A percentile compares a stretch with the other conserved stretches of the same genome.
phyloP scores from a whole-genome alignment of 257 asterid genomes.

The Fraxinus anomala region DNA sequence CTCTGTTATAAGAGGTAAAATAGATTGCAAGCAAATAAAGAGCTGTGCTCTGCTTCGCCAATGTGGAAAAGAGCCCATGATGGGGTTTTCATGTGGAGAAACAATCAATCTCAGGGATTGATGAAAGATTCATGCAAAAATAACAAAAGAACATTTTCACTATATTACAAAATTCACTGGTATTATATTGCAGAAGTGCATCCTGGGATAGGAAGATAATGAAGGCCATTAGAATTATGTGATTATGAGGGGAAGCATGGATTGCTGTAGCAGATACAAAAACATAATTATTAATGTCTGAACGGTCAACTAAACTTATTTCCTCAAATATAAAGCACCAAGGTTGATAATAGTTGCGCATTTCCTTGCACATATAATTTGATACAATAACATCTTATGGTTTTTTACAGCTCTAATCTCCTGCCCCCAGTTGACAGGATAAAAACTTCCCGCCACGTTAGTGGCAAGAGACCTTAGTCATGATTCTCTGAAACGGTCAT shows the following conservation, averaged over 20 bases:
- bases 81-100: background rate
- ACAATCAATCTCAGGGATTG: background rate
- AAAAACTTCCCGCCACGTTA: no score
- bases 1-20: slow-evolving; percentile 12
- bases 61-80: background rate
- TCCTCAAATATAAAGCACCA: background rate
- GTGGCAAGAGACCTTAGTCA: no score
- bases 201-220: background rate
- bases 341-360: background rate
- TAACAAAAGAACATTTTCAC: background rate
- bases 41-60: background rate
- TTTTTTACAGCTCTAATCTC: no score
- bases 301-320: background rate
- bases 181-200: background rate
- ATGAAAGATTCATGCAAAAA: background rate
- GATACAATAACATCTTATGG: background rate
- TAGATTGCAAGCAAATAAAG: background rate
- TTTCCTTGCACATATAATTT: background rate
- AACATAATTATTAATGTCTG: background rate
- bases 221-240: background rate
- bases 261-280: background rate
- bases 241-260: background rate
- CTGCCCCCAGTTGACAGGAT: no score
- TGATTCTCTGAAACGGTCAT: no score
- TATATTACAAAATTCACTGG: background rate